Conservation (phyloP, 148 eudicot species). For the Agrostemma githago region DNA sequence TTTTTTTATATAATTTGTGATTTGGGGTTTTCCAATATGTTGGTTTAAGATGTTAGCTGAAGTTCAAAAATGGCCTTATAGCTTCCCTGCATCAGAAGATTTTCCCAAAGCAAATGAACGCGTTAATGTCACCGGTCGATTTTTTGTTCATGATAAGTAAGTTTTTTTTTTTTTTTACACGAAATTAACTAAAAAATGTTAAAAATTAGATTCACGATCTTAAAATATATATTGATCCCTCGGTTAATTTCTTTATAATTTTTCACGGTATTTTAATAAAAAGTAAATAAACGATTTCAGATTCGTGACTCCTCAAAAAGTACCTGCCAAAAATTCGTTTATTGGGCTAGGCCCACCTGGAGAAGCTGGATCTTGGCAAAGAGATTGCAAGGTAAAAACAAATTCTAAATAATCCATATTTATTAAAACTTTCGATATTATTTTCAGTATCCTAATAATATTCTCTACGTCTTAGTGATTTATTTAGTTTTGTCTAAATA, state of each 20-base stretch:
- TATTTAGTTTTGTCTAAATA: neutral
- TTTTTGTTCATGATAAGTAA: slow-evolving; percentile 68
- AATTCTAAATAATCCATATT: neutral
- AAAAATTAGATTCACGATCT: neutral
- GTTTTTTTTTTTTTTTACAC: neutral
- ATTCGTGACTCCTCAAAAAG: slow-evolving; percentile 30
- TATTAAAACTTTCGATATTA: neutral
- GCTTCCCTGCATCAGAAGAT: slow-evolving; percentile 78
- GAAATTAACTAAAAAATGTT: neutral
- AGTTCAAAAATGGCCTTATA: slow-evolving; percentile 70
- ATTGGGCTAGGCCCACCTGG: slow-evolving; percentile 60
- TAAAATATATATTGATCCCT: neutral
- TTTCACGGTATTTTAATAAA: too few relatives aligned
- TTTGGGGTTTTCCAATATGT: neutral
- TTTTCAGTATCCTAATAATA: too few relatives aligned
- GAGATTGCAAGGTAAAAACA: slow-evolving; percentile 49
- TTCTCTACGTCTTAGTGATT: too few relatives aligned
- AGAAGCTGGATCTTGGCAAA: slow-evolving; percentile 65
- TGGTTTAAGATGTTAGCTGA: slow-evolving; percentile 52
- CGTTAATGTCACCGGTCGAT: slow-evolving; percentile 54
- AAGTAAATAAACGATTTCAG: slow-evolving; percentile 26
- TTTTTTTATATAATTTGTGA: neutral
- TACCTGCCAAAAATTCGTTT: slow-evolving; percentile 44
- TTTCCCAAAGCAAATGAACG: slow-evolving; percentile 61
- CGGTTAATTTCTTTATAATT: neutral